These are phyloP conservation scores for Myxozyma geophila DNA, from an alignment of 805 yeast species.

Conservation along the genomic window DNA sequence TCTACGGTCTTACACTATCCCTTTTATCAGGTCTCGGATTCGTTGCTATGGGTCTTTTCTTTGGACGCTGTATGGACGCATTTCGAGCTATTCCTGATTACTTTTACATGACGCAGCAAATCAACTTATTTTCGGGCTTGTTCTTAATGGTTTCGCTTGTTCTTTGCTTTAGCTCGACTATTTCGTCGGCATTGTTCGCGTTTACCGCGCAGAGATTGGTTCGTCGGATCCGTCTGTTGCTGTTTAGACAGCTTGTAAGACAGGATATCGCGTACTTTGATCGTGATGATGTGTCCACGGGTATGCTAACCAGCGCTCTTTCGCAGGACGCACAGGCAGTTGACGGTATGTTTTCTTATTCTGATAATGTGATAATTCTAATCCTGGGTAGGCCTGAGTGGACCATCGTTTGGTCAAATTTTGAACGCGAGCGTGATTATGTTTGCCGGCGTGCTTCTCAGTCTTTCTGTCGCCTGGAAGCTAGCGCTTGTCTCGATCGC, in stretches of 20 bases:
- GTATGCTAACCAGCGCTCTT: constrained; percentile 47
- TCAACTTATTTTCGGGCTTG: constrained; percentile 24
- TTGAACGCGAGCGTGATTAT: constrained; percentile 45
- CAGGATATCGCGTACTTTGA: constrained; percentile 49
- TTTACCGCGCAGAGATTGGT: constrained; percentile 44
- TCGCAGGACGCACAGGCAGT: constrained; percentile 49
- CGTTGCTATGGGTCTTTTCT: constrained; percentile 24
- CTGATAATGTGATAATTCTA: background rate
- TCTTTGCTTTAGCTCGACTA: constrained; percentile 1
- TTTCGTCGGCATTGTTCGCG: constrained; percentile 13
- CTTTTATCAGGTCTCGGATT: constrained; percentile 21
- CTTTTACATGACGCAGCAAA: constrained; percentile 10
- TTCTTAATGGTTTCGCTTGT: constrained; percentile 26
- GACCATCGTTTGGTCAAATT: constrained; percentile 50
- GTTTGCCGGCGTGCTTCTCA: constrained; percentile 48
- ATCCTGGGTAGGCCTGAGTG: constrained; percentile 41
- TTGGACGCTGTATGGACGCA: constrained; percentile 24
- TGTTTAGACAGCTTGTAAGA: constrained; percentile 46
- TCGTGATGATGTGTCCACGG: constrained; percentile 46
- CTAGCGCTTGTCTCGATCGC: constrained; percentile 50
- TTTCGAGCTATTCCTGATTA: constrained; percentile 17
- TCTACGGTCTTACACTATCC: constrained; percentile 32
- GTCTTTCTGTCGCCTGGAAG: constrained; percentile 48
- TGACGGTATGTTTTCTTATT: constrained; percentile 26
- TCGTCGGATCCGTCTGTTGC: constrained; percentile 44